These are phyloP conservation scores for Sanghuangporus weigelae DNA, from an alignment of 1,284 basidiomycete species.

Conservation along the genomic window DNA sequence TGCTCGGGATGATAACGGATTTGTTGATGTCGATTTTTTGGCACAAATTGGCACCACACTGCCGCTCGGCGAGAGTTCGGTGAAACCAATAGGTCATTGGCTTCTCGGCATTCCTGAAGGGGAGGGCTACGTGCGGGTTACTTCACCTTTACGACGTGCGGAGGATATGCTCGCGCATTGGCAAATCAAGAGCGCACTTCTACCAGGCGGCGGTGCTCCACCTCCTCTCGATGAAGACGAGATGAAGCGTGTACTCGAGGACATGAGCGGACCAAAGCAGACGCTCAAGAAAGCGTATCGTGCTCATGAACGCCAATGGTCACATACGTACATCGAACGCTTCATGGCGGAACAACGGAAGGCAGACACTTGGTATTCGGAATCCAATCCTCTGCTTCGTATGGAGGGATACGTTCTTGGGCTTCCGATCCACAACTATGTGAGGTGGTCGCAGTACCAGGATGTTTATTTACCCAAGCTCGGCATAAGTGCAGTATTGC, in stretches of 20 bases:
- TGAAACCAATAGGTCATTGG: constrained; percentile 62
- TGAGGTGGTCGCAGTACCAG: constrained; percentile 1
- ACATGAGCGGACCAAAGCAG: constrained; percentile 25
- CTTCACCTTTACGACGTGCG: constrained; percentile 86
- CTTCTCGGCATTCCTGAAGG: constrained; percentile 63
- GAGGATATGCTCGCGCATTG: constrained; percentile 85
- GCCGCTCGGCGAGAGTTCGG: constrained; percentile 39
- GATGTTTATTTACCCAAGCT: constrained; percentile 9
- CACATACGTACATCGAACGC: constrained; percentile 28
- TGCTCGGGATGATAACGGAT: constrained; percentile 37
- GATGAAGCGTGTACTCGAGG: constrained; percentile 29
- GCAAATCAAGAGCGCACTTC: constrained; percentile 86
- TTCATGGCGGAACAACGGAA: constrained; percentile 20
- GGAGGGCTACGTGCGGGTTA: constrained; percentile 80
- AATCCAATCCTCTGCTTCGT: neutral
- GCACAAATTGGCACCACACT: constrained; percentile 31
- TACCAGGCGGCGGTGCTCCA: constrained; percentile 27
- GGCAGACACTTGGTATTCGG: neutral
- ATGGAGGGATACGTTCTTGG: neutral
- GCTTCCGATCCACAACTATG: neutral
- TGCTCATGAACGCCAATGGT: constrained; percentile 30
- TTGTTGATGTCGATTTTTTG: constrained; percentile 34
- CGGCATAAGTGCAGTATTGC: constrained; percentile 2
- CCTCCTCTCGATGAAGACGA: constrained; percentile 38
- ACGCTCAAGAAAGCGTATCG: constrained; percentile 29